Base-by-base conservation (phyloP, 148 eudicot genomes). In the Silene conica region DNA sequence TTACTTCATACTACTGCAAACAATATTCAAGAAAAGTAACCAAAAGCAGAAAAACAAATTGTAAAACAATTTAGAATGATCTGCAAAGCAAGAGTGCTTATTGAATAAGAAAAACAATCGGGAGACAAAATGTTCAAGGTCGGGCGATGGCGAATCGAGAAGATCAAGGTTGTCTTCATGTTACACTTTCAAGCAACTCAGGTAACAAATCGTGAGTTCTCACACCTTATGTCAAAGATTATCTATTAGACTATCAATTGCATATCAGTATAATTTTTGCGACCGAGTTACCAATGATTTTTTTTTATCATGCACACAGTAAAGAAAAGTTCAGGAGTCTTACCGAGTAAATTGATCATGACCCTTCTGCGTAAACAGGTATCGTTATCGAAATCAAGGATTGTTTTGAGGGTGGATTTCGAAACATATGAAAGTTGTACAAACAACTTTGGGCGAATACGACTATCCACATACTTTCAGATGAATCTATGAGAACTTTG, bases 171-270 rank as follows among this genome's bases (percentile, higher is more conserved):
- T 55, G 89, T 96, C 1, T 92, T 96, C 86, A 82, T 63, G 72
- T 67, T 96, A 86, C 92, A 92, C 64, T 96, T 96, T 73, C 92
- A 90, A 67, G 99, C 91, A 57, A 87, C 91, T 75, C 94, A 92
- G 93, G 99, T 96, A 87, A 69, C 31, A 72, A 31, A 2, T 31
- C 12, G 52, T 48, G 52, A 9, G 2, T 48, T 48, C 52, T 48
- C 1, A 48, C 52, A 9, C 28, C 28, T 26, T 26, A 26, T 26
- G 28, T 26, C 28, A 26, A 26, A 26, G 28, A 26, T 26, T 26
- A 26, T 26, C 1, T 26, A 26, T 48, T 31, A 31, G n/a, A n/a
- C n/a, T n/a, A n/a, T n/a, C n/a, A n/a, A 0, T 31, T 31, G 3
- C 3, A 31, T 31, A 3, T 31, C 34, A 31, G 34, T 31, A 31